Base-by-base conservation (phyloP, 257 asterid species). In the Jacaranda mimosifolia region DNA sequence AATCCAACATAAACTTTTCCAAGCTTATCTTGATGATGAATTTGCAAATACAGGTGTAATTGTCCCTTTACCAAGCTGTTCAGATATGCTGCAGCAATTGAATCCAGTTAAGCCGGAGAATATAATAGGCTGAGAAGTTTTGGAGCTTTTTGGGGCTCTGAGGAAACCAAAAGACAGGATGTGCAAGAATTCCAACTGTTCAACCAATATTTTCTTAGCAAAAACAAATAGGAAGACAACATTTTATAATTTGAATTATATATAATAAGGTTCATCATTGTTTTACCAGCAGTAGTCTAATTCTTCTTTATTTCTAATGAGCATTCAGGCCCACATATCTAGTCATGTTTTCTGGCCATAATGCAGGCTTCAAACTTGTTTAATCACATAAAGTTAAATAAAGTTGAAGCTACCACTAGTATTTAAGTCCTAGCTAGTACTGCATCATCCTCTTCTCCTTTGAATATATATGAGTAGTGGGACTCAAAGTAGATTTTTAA, bases 321-420 rank as follows among this genome's bases (percentile, higher is more conserved):
- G 63, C 56, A 46, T 19, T 46, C 51, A 70, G 88, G 90, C 81
- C 90, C 90, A 84, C 88, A 77, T 67, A 82, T 82, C 88, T 78
- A 82, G 77, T 84, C 90, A 84, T 86, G 87, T 84, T 86, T 75
- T 75, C 72, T 84, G 80, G 76, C 85, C 80, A 86, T 77, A 79
- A 82, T 84, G 81, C 77, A 62, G 77, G 80, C 65, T 83, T 75
- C 60, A 19, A 57, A 74, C 49, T 83, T 75, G 86, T 79, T 79
- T 79, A 83, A 71, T 79, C 74, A 79, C 79, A 59, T 65, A 83
- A 79, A 79, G 83, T 83, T 83, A 79, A 79, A 83, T 83, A 79
- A 79, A 79, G 82, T 71, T 75, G 83, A 75, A 74, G 66, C 70
- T 39, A 55, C 74, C 59, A 79, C 5, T 74, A 11, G 43, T 62